A percentile compares a stretch with the other conserved stretches of the same genome.
phyloP scores from a whole-genome alignment of 768 basidiomycete species.

The Kwoniella shandongensis region DNA sequence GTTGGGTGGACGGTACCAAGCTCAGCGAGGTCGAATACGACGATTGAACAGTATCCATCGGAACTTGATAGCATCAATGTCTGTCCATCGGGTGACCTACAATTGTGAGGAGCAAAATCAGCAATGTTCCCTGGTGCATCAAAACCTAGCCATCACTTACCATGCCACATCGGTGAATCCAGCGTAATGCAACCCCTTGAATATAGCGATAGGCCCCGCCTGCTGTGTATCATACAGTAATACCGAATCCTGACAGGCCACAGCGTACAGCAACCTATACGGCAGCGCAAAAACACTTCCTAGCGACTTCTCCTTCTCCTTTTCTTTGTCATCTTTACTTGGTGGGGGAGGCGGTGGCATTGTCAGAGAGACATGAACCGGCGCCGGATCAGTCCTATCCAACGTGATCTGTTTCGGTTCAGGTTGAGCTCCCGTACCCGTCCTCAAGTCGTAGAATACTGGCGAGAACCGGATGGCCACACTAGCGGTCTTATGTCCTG shows the following conservation, averaged over 20 bases:
- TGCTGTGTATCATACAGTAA: conserved; percentile 97
- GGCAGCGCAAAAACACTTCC: conserved; percentile 82
- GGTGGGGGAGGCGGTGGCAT: conserved; percentile 65
- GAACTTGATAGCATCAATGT: conserved; percentile 84
- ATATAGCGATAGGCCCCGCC: conserved; percentile 80
- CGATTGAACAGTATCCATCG: conserved; percentile 94
- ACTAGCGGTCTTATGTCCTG: conserved; percentile 93
- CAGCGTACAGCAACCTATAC: conserved; percentile 91
- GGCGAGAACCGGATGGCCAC: conserved; percentile 94
- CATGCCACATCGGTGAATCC: conserved; percentile 96
- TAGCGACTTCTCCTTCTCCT: conserved; percentile 26
- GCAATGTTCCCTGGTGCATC: neutral
- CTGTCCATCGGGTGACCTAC: conserved; percentile 94
- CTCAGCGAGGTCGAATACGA: conserved; percentile 75
- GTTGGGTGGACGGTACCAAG: conserved; percentile 82
- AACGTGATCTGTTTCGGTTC: conserved; percentile 65
- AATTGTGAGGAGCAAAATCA: neutral
- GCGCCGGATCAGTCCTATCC: conserved; percentile 55
- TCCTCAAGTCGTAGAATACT: conserved; percentile 83
- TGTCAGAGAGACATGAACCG: conserved; percentile 54
- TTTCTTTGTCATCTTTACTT: conserved; percentile 55
- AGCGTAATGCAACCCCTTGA: conserved; percentile 93
- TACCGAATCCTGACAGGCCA: conserved; percentile 93
- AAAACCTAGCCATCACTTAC: conserved; percentile 59
- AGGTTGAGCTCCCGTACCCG: conserved; percentile 55